Conservation (phyloP, 1,284 basidiomycete genomes). For the Moesziomyces sp. region DNA sequence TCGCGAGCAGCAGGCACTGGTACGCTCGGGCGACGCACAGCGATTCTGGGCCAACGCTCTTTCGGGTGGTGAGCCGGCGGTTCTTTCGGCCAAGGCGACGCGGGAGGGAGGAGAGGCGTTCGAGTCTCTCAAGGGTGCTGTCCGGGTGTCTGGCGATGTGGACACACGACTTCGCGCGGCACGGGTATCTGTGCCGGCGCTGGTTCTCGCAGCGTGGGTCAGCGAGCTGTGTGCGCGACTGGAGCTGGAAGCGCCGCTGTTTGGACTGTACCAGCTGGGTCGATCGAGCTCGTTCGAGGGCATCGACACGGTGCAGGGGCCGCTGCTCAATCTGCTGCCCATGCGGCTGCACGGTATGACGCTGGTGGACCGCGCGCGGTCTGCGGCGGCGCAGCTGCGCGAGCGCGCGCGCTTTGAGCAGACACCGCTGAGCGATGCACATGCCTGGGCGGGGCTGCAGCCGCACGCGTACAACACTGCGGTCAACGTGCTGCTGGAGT, state of each 20-base stretch:
- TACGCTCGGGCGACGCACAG: conserved; percentile 7
- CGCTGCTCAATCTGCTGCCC: conserved; percentile 53
- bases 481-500: conserved; percentile 40
- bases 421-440: conserved; percentile 32
- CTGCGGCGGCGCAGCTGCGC: conserved; percentile 8
- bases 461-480: conserved; percentile 39
- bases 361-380: conserved; percentile 15
- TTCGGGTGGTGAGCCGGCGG: background rate
- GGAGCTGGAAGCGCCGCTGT: conserved; percentile 16
- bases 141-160: conserved; percentile 4
- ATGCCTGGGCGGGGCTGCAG: conserved; percentile 21
- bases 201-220: conserved; percentile 54
- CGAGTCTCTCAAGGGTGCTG: conserved; percentile 9
- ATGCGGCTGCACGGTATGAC: conserved; percentile 17
- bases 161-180: conserved; percentile 25
- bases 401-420: conserved; percentile 44
- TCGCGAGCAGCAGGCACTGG: conserved; percentile 8
- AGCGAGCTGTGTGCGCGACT: conserved; percentile 19
- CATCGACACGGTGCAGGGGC: conserved; percentile 46
- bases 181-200: conserved; percentile 26
- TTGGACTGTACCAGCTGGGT: conserved; percentile 54
- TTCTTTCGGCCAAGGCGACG: conserved; percentile 2
- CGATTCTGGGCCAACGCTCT: conserved; percentile 32
- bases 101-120: conserved; percentile 7
- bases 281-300: conserved; percentile 35